A percentile compares a stretch with the other conserved stretches of the same genome.
phyloP scores from a whole-genome alignment of 1,139 yeast genomes.

The Lodderomyces beijingensis region DNA sequence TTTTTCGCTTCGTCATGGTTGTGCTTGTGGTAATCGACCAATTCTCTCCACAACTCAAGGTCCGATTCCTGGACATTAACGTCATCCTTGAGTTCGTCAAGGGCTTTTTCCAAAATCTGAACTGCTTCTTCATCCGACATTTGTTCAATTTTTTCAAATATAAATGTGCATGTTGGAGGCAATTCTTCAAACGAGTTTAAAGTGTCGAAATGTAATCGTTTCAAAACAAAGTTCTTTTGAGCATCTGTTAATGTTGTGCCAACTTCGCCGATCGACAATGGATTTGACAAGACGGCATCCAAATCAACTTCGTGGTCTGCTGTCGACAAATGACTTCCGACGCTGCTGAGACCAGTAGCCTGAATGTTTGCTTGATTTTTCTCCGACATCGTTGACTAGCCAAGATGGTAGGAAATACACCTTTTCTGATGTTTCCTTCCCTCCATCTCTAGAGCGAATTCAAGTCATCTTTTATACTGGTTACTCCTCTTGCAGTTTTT shows the following conservation, averaged over 20 bases:
- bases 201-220: slow-evolving; percentile 24
- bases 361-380: background rate
- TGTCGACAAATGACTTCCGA: slow-evolving; percentile 3
- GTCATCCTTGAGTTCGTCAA: slow-evolving; percentile 19
- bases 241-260: slow-evolving; percentile 22
- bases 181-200: slow-evolving; percentile 23
- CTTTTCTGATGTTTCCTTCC: no score
- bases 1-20: background rate
- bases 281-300: slow-evolving; percentile 6
- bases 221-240: slow-evolving; percentile 26
- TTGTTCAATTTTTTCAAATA: slow-evolving; percentile 26
- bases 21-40: slow-evolving; percentile 4
- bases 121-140: slow-evolving; percentile 21
- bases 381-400: no score
- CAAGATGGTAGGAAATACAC: no score
- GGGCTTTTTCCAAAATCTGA: slow-evolving; percentile 16
- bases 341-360: background rate
- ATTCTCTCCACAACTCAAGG: slow-evolving; percentile 6
- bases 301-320: slow-evolving; percentile 3
- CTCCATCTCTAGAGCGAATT: no score
- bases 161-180: slow-evolving; percentile 24
- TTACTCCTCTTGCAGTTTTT: no score
- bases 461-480: no score
- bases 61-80: slow-evolving; percentile 14
- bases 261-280: slow-evolving; percentile 22